phyloP scores from a whole-genome alignment of 2,329 filamentous ascomycete genomes.

The Reticulascus tulasneorum region DNA sequence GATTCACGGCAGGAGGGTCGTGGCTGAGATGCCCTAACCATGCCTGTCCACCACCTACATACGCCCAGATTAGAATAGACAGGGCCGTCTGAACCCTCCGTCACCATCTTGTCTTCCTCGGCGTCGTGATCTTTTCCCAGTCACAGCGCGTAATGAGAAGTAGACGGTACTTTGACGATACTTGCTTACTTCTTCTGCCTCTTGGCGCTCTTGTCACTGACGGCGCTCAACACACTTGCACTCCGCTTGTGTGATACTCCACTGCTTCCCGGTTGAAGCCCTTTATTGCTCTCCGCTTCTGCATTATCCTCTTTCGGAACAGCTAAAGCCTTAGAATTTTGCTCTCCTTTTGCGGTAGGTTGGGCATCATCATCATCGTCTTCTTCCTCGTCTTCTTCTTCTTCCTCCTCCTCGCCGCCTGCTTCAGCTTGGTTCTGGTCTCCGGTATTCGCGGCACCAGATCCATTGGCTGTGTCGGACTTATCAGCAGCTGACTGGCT shows the following conservation, averaged over 20 bases:
- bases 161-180: constrained; percentile 20
- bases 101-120: constrained; percentile 1
- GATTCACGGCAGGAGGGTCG: no score
- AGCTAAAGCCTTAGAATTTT: constrained; percentile 3
- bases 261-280: constrained; percentile 32
- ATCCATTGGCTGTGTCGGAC: constrained; percentile 1
- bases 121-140: no score
- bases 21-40: no score
- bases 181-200: constrained; percentile 49
- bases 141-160: constrained; percentile 15
- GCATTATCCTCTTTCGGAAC: constrained; percentile 14
- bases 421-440: not conserved
- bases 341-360: constrained; percentile 2
- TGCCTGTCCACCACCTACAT: no score
- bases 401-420: constrained; percentile 1
- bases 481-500: constrained; percentile 3
- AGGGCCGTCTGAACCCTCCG: no score
- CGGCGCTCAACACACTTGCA: constrained; percentile 72
- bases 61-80: no score
- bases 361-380: constrained; percentile 2
- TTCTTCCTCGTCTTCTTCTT: constrained; percentile 7
- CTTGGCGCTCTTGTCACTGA: constrained; percentile 61
- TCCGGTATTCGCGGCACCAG: not conserved
- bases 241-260: constrained; percentile 65
- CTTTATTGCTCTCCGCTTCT: constrained; percentile 23